Percentiles rank a stretch among this genome's conserved stretches.
These are phyloP conservation scores for Pistacia vera DNA, from an alignment of 345 rosid species.

Conservation along the genomic window DNA sequence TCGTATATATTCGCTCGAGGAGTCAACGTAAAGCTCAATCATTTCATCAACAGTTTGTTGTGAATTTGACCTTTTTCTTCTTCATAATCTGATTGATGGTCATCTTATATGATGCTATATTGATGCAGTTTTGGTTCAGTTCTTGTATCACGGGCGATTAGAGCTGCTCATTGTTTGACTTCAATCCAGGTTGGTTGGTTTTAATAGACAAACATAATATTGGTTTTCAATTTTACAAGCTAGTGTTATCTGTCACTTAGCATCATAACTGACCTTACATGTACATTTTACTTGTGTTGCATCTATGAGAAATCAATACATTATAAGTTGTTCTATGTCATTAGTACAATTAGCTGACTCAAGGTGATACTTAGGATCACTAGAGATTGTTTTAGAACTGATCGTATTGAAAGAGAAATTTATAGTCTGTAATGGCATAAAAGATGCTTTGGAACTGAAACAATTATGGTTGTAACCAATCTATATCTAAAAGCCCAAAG, in stretches of 20 bases:
- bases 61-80: constrained; percentile 3
- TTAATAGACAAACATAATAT: background rate
- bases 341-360: background rate
- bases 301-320: background rate
- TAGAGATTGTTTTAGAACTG: background rate
- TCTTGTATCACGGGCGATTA: constrained; percentile 85
- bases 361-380: background rate
- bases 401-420: too few relatives aligned
- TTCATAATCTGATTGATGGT: constrained; percentile 11
- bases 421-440: background rate
- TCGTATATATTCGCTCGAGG: constrained; percentile 91
- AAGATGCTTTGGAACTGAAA: background rate
- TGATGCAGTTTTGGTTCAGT: constrained; percentile 75
- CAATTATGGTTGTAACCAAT: background rate
- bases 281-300: background rate
- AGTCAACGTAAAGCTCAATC: constrained; percentile 71
- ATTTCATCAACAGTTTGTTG: constrained; percentile 2
- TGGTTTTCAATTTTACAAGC: background rate
- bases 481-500: background rate
- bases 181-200: constrained; percentile 80
- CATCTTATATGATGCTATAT: constrained; percentile 22
- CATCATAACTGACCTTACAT: background rate
- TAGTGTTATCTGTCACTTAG: background rate
- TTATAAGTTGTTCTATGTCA: background rate
- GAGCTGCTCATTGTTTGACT: constrained; percentile 98